Evolutionary conservation across 257 asterid species (phyloP).

Genomic region (Capsicum rhomboideum): DNA sequence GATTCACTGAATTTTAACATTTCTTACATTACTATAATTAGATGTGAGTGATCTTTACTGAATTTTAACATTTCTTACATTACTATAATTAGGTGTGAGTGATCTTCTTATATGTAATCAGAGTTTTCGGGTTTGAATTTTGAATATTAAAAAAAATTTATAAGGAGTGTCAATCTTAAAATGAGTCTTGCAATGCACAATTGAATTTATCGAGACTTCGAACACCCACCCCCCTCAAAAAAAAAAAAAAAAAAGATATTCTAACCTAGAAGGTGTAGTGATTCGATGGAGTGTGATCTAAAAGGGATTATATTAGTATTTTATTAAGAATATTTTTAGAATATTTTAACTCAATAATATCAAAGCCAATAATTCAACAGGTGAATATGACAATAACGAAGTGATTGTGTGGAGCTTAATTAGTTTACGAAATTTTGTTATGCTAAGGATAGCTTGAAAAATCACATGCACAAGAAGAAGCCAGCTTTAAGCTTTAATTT

Average conservation of each 20-base stretch:
- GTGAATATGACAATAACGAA: not conserved
- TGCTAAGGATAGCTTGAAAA: not conserved
- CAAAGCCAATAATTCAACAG: not conserved
- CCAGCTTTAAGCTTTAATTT: not conserved
- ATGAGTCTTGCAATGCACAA: no score
- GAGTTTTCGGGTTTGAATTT: no score
- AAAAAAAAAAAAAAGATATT: no score
- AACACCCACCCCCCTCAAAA: no score
- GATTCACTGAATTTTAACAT: not conserved
- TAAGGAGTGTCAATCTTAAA: no score
- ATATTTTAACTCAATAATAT: no score
- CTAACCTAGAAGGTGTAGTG: not conserved
- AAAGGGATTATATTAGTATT: not conserved
- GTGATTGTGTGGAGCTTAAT: fast-evolving
- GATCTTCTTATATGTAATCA: no score
- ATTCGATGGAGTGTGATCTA: not conserved
- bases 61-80: not conserved
- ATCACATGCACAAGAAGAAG: not conserved
- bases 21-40: not conserved
- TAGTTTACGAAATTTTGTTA: not conserved
- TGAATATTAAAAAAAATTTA: no score
- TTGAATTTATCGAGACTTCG: no score
- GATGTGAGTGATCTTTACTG: not conserved
- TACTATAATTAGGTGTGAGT: not conserved
- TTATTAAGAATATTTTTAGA: no score